Base-by-base conservation (phyloP, 306 rosid genomes). In the Oemleria cerasiformis region DNA sequence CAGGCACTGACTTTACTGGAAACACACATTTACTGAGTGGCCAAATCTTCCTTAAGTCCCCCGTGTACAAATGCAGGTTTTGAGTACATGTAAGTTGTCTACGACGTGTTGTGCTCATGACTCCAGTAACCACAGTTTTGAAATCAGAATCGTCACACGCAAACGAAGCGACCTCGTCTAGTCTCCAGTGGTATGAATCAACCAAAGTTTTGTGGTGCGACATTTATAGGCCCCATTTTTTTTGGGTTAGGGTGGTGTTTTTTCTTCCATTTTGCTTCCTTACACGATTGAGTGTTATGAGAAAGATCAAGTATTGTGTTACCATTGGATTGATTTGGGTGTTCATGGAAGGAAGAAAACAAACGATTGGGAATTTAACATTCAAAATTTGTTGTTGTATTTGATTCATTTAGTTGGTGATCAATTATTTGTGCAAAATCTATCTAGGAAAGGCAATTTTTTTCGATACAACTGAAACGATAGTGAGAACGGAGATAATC, bases 1-100 rank as follows among this genome's bases (percentile, higher is more conserved):
- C 75, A 74, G 88, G 68, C 92, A 91, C 77, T 95, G 82, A 89
- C 54, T 58, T 57, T 41, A 67, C 74, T 50, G 20, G 21, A 54
- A 51, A 47, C 67, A 73, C 67, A 30, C 42, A 56, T 54, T 70
- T 68, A 34, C 71, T 43, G 55, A 44, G 45, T 17, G 38, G 57
- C 67, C 67, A 53, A 53, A 57, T 71, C 65, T 9, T 23, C 42
- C 11, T 11, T 10, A 17, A 63, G 48, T 56, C 38, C 43, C 70
- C 70, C 41, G n/a, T 63, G 56, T 63, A 30, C 70, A 53, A 67
- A 44, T 16, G 68, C 63, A 54, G 54, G 65, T 41, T 43, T 23
- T 1, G 42, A 56, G 12, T 56, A 16, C 43, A 21, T 48, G 71
- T 4, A 36, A 36, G 72, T 25, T 57, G 38, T 69, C 41, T 40